Base-by-base conservation (phyloP, 2,329 filamentous ascomycete species). In the Nigrospora oryzae region DNA sequence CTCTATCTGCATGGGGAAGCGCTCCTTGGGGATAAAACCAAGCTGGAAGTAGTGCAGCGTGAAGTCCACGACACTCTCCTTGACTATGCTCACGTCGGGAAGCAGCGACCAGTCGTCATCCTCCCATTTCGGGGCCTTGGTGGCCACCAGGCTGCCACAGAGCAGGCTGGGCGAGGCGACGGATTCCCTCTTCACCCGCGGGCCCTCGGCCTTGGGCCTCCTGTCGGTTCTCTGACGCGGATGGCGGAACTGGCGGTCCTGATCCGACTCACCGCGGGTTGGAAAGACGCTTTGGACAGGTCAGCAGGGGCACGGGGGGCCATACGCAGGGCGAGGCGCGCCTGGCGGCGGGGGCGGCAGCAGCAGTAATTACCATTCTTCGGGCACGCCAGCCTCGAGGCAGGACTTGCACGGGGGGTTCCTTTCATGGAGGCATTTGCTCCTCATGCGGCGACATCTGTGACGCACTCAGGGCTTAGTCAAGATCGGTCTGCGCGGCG, bases 1-100 rank as follows among this genome's bases (percentile, higher is more conserved):
- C 35, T 62, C 64, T n/a, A 81, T 61, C 7, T 65, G 64, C 19
- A 68, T 61, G 1, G 67, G 63, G 43, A 79, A 78, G 42, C 67
- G 60, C 19, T 71, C 63, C 57, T 76, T 78, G 5, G 71, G 73
- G 32, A 80, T 73, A 53, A 81, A 81, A 19, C 77, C 73, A 7
- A 80, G 68, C 56, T 81, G 77, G 50, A 79, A 79, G 54, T 77
- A 81, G 51, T 77, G 68, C 7, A 62, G 62, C 1, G 69, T 77
- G 51, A 81, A 79, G 36, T 66, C 68, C 46, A 72, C 63, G 47
- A 79, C 69, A 6, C 67, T 73, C 40, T 78, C 74, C 19, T 78
- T 62, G 42, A 78, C 65, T 37, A 73, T 68, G 2, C 64, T 56
- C 14, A 76, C 53, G 2, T 71, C 68, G 11, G 75, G 74, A 13